Percentiles rank a stretch among this genome's conserved stretches.
phyloP scores from a whole-genome alignment of 2,329 filamentous ascomycete genomes.

The Fusarium chaquense region DNA sequence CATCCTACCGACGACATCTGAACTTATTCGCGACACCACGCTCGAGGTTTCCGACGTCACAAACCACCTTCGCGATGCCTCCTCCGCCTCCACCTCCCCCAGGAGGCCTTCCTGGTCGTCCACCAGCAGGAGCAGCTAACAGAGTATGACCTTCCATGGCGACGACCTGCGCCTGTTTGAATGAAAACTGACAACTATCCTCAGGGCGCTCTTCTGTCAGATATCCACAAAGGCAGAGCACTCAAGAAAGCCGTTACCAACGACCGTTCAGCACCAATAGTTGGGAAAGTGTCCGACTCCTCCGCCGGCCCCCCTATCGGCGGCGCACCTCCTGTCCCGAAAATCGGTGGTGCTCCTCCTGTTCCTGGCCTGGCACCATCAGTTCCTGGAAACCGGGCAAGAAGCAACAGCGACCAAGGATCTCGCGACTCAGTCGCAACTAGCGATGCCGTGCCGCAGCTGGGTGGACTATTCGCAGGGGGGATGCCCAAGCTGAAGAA shows the following conservation, averaged over 20 bases:
- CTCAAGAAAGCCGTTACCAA: conserved; percentile 92
- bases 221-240: conserved; percentile 84
- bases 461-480: conserved; percentile 89
- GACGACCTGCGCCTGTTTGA: neutral
- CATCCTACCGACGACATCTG: conserved; percentile 29
- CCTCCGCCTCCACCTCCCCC: conserved; percentile 52
- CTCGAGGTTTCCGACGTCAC: conserved; percentile 1
- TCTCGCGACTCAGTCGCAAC: conserved; percentile 58
- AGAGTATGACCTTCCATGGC: conserved; percentile 65
- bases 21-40: conserved; percentile 23
- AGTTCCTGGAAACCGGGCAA: conserved; percentile 74
- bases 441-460: conserved; percentile 77
- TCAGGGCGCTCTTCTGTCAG: conserved; percentile 85
- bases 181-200: conserved; percentile 5
- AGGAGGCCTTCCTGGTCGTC: conserved; percentile 68
- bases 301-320: conserved; percentile 70
- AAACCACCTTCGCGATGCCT: conserved; percentile 49
- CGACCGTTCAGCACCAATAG: conserved; percentile 85
- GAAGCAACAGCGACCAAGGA: conserved; percentile 85
- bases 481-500: conserved; percentile 97
- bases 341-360: conserved; percentile 59
- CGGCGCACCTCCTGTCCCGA: conserved; percentile 85
- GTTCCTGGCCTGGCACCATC: conserved; percentile 78
- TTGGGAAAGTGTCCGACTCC: conserved; percentile 57
- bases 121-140: conserved; percentile 63